Evolutionary conservation across 73 alveolate species (phyloP).

Genomic region (Paramecium bursaria): DNA sequence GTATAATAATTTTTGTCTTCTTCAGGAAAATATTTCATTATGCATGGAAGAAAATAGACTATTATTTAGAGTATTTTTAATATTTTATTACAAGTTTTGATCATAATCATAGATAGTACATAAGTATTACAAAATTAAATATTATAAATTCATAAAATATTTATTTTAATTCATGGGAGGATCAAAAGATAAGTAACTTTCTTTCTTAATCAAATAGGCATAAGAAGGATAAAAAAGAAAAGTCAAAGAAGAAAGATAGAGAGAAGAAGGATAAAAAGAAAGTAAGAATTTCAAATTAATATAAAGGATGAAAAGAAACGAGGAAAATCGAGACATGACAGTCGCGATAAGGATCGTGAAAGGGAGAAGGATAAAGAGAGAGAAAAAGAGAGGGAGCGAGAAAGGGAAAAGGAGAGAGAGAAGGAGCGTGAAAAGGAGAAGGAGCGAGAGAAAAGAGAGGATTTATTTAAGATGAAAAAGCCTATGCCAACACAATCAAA

Average conservation of each 20-base stretch:
- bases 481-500: neutral
- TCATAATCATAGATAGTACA: too few relatives aligned
- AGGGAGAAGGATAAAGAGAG: too few relatives aligned
- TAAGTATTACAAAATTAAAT: too few relatives aligned
- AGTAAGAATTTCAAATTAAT: neutral
- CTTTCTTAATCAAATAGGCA: neutral
- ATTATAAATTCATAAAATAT: too few relatives aligned
- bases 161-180: too few relatives aligned
- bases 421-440: neutral
- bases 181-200: too few relatives aligned
- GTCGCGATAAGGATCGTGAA: slow-evolving; percentile 7
- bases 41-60: too few relatives aligned
- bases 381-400: slow-evolving; percentile 54
- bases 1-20: too few relatives aligned
- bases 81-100: too few relatives aligned
- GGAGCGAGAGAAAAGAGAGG: slow-evolving; percentile 4
- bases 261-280: slow-evolving; percentile 47
- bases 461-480: neutral
- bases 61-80: too few relatives aligned
- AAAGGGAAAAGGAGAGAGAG: slow-evolving; percentile 47
- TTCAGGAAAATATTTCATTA: too few relatives aligned
- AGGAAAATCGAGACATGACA: neutral
- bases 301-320: neutral
- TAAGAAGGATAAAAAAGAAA: slow-evolving; percentile 66
- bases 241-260: slow-evolving; percentile 67